A percentile compares a stretch with the other conserved stretches of the same genome.
Conservation (phyloP, 176 grass and related monocot species). For the Saccharum officinarum region DNA sequence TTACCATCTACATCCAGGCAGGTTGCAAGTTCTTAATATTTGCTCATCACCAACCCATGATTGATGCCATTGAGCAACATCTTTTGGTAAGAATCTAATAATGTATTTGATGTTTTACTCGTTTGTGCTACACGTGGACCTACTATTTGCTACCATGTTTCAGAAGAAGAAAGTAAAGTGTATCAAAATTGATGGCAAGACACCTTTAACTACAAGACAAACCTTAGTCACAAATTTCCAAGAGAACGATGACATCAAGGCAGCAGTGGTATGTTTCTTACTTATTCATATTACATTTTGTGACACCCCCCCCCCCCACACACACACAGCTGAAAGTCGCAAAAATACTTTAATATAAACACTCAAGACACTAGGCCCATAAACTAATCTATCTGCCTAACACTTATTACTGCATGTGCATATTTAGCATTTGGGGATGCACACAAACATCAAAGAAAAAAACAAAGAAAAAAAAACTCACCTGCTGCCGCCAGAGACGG, state of each 20-base stretch:
- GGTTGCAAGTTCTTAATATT: conserved; percentile 98
- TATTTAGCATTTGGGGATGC: not conserved
- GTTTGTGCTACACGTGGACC: conserved; percentile 4
- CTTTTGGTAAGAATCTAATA: conserved; percentile 59
- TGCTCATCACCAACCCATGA: conserved; percentile 88
- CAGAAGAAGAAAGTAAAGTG: conserved; percentile 96
- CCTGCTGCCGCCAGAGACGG: not conserved
- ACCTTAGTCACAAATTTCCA: conserved; percentile 83
- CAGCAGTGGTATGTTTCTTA: conserved; percentile 79
- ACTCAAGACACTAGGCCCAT: not conserved
- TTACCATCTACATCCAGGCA: conserved; percentile 59
- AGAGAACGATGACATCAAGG: conserved; percentile 69
- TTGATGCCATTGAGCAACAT: conserved; percentile 79
- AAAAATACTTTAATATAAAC: not conserved
- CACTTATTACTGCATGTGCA: not conserved
- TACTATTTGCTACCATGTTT: conserved; percentile 6
- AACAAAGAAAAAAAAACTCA: not conserved
- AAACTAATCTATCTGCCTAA: not conserved
- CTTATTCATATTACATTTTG: not conserved
- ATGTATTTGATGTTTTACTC: not conserved
- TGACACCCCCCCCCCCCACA: not conserved
- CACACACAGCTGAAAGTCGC: not conserved
- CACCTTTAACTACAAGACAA: conserved; percentile 66
- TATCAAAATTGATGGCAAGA: conserved; percentile 92
- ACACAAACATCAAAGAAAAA: not conserved